Base-by-base conservation (phyloP, 2,329 filamentous ascomycete genomes). In the Pseudocercospora ulei region DNA sequence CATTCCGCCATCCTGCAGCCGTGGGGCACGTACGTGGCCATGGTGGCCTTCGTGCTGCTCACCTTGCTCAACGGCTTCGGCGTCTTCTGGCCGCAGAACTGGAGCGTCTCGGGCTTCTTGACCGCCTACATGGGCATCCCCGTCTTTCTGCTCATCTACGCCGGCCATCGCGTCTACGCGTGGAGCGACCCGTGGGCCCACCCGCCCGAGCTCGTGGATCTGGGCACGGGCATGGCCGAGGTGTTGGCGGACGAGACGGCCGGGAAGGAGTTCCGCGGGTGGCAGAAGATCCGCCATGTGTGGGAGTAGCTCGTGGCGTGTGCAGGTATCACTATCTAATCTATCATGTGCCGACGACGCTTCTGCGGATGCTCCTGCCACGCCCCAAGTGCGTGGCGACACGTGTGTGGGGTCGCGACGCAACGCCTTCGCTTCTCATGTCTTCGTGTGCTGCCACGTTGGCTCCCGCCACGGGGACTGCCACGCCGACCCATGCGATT, bases 11-110 rank as follows among this genome's bases (percentile, higher is more conserved):
- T 14, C 9, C 49, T 76, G 3, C 75, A 78, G 50, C 75, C 81
- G 0, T 85, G 78, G 54, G 75, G 74, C 2, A 72, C 79, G 0
- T 83, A 70, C 53, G 61, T 72, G 38, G 68, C 71, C 6, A 68
- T 84, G 1, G 56, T 71, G 9, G 55, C 75, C 14, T 70, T 84
- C 37, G 56, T 60, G 2, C 61, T 83, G 16, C 65, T 87, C n/a
- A 73, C 71, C 1, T 61, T 87, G 2, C 78, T 82, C 50, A 84
- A 84, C 52, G 82, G 81, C 1, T 88, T 86, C 61, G 72, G 77
- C 22, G 72, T 80, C 8, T 87, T 88, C 57, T 80, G 79, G 57
- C 73, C 75, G 0, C 63, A 67, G 5, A 66, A 76, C 17, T 88
- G 77, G 72, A 71, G 67, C 9, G 71, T 69, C 0, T 65, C 69